A percentile compares a stretch with the other conserved stretches of the same genome.
phyloP scores from a whole-genome alignment of 495 filamentous ascomycete genomes.

The Neurospora sp. region DNA sequence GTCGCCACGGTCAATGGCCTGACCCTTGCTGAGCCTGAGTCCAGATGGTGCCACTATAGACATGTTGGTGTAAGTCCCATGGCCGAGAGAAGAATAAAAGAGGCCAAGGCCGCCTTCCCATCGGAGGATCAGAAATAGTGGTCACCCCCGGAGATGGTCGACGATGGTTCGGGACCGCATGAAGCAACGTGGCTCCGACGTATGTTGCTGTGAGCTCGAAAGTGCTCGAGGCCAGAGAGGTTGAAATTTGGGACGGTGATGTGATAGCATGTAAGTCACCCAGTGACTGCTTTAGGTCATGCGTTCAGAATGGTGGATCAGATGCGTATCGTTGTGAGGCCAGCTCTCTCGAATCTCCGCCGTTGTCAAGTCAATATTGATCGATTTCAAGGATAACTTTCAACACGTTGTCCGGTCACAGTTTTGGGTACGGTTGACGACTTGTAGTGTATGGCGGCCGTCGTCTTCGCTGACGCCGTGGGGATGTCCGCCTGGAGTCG shows the following conservation, averaged over 20 bases:
- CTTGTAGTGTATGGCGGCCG: background rate
- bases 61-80: background rate
- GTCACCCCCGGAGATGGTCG: background rate
- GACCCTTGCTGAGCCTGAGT: background rate
- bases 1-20: background rate
- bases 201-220: background rate
- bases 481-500: background rate
- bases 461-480: background rate
- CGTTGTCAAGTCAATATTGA: background rate
- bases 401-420: background rate
- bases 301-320: background rate
- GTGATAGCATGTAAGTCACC: background rate
- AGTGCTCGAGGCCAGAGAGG: background rate
- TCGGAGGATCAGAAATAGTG: background rate
- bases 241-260: background rate
- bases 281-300: background rate
- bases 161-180: background rate
- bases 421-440: background rate
- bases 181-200: background rate
- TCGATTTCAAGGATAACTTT: background rate
- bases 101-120: background rate
- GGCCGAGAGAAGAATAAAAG: background rate
- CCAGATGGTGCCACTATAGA: background rate
- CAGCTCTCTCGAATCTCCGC: background rate
- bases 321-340: background rate